Evolutionary conservation across 768 basidiomycete genomes (phyloP).

Genomic region (Lepiota brunneoincarnata): DNA sequence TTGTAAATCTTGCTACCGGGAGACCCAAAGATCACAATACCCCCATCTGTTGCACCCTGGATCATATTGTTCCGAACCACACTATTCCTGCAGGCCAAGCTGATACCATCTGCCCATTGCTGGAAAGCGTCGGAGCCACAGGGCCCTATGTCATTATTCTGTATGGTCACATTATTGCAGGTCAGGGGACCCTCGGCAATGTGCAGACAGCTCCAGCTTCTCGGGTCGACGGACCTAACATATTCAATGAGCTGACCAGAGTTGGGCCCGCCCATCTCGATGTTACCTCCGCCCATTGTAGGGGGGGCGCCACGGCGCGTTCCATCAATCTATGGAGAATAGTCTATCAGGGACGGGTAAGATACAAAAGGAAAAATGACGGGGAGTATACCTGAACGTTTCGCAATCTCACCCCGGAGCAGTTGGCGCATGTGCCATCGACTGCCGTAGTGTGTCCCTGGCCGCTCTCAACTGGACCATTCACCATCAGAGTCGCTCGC

Average conservation of each 20-base stretch:
- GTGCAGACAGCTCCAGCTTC: conserved; percentile 84
- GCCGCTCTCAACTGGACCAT: conserved; percentile 60
- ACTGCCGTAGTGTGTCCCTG: conserved; percentile 73
- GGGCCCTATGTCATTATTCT: conserved; percentile 84
- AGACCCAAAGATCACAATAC: conserved; percentile 74
- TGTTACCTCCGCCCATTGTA: conserved; percentile 66
- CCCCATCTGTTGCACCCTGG: conserved; percentile 74
- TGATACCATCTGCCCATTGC: conserved; percentile 84
- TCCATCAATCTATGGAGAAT: conserved; percentile 60
- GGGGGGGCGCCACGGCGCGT: conserved; percentile 54
- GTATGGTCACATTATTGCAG: conserved; percentile 64
- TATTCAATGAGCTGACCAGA: conserved; percentile 72
- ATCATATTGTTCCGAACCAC: conserved; percentile 68
- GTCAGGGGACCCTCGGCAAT: conserved; percentile 63
- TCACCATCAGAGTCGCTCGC: conserved; percentile 69
- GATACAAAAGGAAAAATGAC: background rate
- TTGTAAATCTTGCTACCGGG: conserved; percentile 73
- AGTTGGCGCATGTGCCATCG: conserved; percentile 59
- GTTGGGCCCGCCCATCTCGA: conserved; percentile 82
- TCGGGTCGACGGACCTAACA: conserved; percentile 72
- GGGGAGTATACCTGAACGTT: conserved; percentile 60
- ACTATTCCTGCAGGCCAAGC: conserved; percentile 63
- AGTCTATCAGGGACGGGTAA: background rate
- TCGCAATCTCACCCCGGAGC: conserved; percentile 58
- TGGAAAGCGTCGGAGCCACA: conserved; percentile 63